phyloP scores from a whole-genome alignment of 78 protist species.

The Anaeramoeba ignava region DNA sequence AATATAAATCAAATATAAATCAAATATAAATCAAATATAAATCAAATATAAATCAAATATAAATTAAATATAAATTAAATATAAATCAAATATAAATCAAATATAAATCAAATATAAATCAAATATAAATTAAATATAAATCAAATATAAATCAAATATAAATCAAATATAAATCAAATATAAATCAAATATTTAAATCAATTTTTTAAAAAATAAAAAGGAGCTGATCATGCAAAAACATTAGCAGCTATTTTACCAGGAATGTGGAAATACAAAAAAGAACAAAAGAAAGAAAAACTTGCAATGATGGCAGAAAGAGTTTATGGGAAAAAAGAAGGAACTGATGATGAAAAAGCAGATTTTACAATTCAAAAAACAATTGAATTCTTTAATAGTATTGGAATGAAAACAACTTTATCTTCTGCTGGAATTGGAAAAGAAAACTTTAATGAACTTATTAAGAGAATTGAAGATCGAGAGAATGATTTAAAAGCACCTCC shows the following conservation, averaged over 20 bases:
- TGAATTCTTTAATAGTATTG: background rate
- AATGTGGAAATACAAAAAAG: background rate
- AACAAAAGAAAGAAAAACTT: background rate
- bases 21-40: too few species aligned
- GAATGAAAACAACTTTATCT: background rate
- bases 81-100: too few species aligned
- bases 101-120: too few species aligned
- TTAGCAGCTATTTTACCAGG: background rate
- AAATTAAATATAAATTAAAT: too few species aligned
- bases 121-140: too few species aligned
- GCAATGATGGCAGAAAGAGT: background rate
- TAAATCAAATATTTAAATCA: too few species aligned
- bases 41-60: too few species aligned
- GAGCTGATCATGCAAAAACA: background rate
- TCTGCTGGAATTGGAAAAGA: background rate
- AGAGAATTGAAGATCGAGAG: background rate
- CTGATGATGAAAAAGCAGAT: background rate
- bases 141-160: too few species aligned
- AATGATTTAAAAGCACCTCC: too few species aligned
- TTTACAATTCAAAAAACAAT: background rate
- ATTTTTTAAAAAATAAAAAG: too few species aligned
- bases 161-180: too few species aligned
- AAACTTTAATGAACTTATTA: background rate
- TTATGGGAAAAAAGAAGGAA: background rate
- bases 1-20: too few species aligned